A percentile compares a stretch with the other conserved stretches of the same genome.
These are phyloP conservation scores for Drechslerella dactyloides DNA, from an alignment of 2,329 filamentous ascomycete species.

Conservation along the genomic window DNA sequence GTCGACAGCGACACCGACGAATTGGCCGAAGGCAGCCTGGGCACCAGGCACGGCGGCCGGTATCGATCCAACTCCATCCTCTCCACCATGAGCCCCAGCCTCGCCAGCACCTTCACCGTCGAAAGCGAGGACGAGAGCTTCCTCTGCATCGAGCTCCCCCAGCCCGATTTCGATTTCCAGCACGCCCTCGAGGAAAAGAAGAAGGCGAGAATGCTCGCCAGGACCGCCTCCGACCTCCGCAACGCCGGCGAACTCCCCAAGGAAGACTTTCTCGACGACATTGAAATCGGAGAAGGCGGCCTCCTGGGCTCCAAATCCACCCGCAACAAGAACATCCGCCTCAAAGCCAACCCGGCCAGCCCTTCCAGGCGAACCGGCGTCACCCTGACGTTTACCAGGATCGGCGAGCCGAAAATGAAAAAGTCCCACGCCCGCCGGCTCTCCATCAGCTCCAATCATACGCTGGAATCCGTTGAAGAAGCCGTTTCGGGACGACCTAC, in stretches of 20 bases:
- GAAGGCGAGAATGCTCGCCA: conserved; percentile 35
- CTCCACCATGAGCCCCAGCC: conserved; percentile 88
- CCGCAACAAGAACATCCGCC: conserved; percentile 87
- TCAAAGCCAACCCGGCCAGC: conserved; percentile 73
- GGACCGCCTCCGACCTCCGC: conserved; percentile 56
- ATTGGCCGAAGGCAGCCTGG: conserved; percentile 86
- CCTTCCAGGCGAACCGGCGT: conserved; percentile 77
- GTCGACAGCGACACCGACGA: conserved; percentile 78
- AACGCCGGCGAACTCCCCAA: conserved; percentile 57
- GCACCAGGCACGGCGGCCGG: conserved; percentile 81
- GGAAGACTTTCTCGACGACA: conserved; percentile 83
- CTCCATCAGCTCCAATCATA: conserved; percentile 46
- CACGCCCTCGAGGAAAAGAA: conserved; percentile 71
- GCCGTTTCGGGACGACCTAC: conserved; percentile 33
- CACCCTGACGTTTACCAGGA: conserved; percentile 86
- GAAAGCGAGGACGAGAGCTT: conserved; percentile 86
- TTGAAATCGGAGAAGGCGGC: conserved; percentile 83
- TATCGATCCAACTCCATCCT: conserved; percentile 66
- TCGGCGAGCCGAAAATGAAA: conserved; percentile 47
- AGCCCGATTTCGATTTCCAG: conserved; percentile 80
- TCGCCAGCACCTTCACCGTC: conserved; percentile 85
- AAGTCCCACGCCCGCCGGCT: conserved; percentile 44
- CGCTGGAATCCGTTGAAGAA: conserved; percentile 43
- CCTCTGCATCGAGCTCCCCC: conserved; percentile 84
- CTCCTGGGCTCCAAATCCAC: conserved; percentile 82